Evolutionary conservation across 1,284 basidiomycete species (phyloP).

Genomic region (Ceratobasidium sp.): DNA sequence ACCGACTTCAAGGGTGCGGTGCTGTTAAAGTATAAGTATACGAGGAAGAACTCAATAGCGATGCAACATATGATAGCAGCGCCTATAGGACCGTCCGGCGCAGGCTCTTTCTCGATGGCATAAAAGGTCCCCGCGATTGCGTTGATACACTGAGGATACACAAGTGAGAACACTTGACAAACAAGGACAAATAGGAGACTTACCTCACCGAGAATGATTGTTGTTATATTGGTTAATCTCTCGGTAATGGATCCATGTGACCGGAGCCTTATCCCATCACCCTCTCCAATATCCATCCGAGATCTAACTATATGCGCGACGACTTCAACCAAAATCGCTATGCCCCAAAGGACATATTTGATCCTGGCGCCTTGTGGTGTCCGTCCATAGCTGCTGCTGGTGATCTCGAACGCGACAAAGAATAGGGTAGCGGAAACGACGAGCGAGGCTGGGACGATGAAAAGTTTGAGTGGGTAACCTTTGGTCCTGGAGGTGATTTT

Average conservation of each 20-base stretch:
- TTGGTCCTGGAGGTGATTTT: constrained; percentile 1
- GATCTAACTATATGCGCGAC: constrained; percentile 20
- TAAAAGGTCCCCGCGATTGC: constrained; percentile 38
- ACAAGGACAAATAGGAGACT: not conserved
- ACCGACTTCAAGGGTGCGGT: constrained; percentile 2
- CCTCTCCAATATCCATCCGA: constrained; percentile 13
- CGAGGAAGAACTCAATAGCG: constrained; percentile 22
- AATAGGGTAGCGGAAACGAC: constrained; percentile 14
- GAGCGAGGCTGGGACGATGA: constrained; percentile 13
- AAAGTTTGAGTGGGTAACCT: constrained; percentile 8
- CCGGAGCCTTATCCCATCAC: constrained; percentile 7
- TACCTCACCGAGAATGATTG: constrained; percentile 41
- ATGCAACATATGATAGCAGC: constrained; percentile 3
- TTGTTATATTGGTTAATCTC: constrained; percentile 20
- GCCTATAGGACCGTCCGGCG: not conserved
- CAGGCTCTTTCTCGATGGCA: constrained; percentile 23
- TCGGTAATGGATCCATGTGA: constrained; percentile 35
- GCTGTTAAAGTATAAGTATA: constrained; percentile 38
- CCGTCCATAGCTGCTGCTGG: not conserved
- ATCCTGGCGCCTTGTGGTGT: constrained; percentile 4
- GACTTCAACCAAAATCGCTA: constrained; percentile 4
- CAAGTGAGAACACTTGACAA: not conserved
- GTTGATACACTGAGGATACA: constrained; percentile 27
- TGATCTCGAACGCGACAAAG: constrained; percentile 13
- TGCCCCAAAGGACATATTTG: constrained; percentile 24